Conservation (phyloP, 345 rosid genomes). For the Laguncularia racemosa region DNA sequence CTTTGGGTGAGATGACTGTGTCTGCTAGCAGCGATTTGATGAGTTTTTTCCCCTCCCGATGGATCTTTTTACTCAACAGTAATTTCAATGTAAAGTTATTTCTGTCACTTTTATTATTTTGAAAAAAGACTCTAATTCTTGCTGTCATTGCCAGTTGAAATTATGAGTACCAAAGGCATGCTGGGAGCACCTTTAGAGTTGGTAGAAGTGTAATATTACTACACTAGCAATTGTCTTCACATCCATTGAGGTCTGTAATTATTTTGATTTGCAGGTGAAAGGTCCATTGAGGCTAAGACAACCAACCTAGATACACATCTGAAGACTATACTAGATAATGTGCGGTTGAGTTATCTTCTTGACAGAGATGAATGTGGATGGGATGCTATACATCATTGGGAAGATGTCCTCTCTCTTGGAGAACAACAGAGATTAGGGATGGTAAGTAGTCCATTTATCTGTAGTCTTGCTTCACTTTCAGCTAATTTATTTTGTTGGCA, state of each 20-base stretch:
- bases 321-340: slow-evolving; percentile 72
- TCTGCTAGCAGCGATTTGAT: no score
- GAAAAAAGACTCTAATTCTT: no score
- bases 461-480: neutral
- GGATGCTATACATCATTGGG: slow-evolving; percentile 84
- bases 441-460: slow-evolving; percentile 34
- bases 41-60: no score
- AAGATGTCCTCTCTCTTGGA: slow-evolving; percentile 90
- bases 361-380: slow-evolving; percentile 83
- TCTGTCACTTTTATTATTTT: no score
- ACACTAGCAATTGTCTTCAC: no score
- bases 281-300: slow-evolving; percentile 15
- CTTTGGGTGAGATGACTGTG: no score
- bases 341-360: slow-evolving; percentile 73
- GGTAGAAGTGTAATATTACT: no score
- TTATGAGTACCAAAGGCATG: no score
- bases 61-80: no score
- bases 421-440: slow-evolving; percentile 98
- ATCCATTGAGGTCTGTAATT: slow-evolving; percentile 1
- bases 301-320: slow-evolving; percentile 41
- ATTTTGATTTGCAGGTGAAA: slow-evolving; percentile 32
- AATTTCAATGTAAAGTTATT: no score
- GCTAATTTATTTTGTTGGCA: neutral
- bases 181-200: no score
- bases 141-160: no score